Conservation (phyloP, 768 basidiomycete species). For the Boletus pseudo-olivaceus region DNA sequence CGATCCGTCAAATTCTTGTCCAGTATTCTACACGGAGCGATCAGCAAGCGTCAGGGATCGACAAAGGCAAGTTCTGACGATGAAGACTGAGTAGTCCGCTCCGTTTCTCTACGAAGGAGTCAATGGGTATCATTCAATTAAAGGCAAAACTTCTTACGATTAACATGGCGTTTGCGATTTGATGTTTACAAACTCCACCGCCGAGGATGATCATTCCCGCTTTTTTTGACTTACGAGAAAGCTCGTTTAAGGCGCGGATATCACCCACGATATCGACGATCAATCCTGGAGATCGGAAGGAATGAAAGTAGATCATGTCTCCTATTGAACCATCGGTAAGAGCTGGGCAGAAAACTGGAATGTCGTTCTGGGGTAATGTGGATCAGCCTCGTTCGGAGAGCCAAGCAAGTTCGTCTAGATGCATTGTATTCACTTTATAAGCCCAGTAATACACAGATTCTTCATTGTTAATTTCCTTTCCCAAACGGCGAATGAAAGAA, state of each 20-base stretch:
- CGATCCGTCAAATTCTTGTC: slow-evolving; percentile 98
- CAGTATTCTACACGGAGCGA: slow-evolving; percentile 69
- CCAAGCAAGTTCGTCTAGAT: slow-evolving; percentile 10
- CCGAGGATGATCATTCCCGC: slow-evolving; percentile 99
- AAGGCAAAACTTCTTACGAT: slow-evolving; percentile 56
- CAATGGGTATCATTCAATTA: background rate
- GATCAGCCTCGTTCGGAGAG: slow-evolving; percentile 25
- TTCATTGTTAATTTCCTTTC: slow-evolving; percentile 96
- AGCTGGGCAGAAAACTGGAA: slow-evolving; percentile 98
- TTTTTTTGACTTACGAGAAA: slow-evolving; percentile 80
- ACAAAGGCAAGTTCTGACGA: slow-evolving; percentile 46
- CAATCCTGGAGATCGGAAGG: slow-evolving; percentile 82
- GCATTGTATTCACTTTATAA: slow-evolving; percentile 74
- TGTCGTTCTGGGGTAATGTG: slow-evolving; percentile 71
- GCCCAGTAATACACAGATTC: slow-evolving; percentile 99
- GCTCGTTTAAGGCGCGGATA: slow-evolving; percentile 88
- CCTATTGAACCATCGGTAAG: slow-evolving; percentile 97
- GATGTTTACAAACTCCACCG: slow-evolving; percentile 98
- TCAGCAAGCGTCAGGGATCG: background rate
- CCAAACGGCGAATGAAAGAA: slow-evolving; percentile 85
- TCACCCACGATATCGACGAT: slow-evolving; percentile 93
- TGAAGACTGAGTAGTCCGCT: slow-evolving; percentile 95
- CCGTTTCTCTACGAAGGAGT: slow-evolving; percentile 74
- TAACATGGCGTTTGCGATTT: slow-evolving; percentile 99
- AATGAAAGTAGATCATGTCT: slow-evolving; percentile 99